phyloP scores from a whole-genome alignment of 2,329 filamentous ascomycete genomes.

The Monosporascus cannonballus region DNA sequence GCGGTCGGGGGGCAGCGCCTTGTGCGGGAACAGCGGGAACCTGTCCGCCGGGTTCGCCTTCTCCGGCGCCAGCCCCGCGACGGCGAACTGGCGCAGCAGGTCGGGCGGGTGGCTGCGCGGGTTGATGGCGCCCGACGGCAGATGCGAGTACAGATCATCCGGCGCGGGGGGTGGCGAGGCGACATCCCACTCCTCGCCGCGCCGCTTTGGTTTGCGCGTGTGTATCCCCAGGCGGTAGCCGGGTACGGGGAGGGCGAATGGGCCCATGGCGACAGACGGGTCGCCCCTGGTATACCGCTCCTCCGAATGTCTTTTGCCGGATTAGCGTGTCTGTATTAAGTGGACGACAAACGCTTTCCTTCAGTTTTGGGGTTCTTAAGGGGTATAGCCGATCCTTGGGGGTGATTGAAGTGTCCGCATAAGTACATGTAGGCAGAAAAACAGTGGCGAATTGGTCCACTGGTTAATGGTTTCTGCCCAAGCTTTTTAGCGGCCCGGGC shows the following conservation, averaged over 20 bases:
- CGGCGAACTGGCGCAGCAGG: constrained; percentile 45
- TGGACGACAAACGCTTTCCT: too few relatives aligned
- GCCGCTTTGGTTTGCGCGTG: constrained; percentile 27
- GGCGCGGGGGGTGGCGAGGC: constrained; percentile 6
- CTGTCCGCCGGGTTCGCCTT: constrained; percentile 34
- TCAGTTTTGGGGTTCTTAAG: too few relatives aligned
- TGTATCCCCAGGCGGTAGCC: constrained; percentile 19
- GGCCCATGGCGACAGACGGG: constrained; percentile 11
- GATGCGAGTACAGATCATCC: constrained; percentile 10
- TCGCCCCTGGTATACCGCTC: background rate
- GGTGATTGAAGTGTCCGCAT: too few relatives aligned
- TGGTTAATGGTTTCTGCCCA: too few relatives aligned
- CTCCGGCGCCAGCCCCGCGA: constrained; percentile 45
- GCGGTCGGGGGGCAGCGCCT: constrained; percentile 25
- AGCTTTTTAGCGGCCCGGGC: too few relatives aligned
- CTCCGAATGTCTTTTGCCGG: background rate
- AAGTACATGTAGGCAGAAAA: too few relatives aligned
- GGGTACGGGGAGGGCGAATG: constrained; percentile 24
- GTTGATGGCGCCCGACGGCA: constrained; percentile 38
- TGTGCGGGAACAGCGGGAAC: constrained; percentile 47
- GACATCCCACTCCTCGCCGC: constrained; percentile 3
- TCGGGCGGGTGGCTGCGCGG: constrained; percentile 48
- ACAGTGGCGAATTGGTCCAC: too few relatives aligned
- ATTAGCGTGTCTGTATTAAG: too few relatives aligned
- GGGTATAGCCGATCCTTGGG: too few relatives aligned